A percentile compares a stretch with the other conserved stretches of the same genome.
These are phyloP conservation scores for Trichoderma aggressivum DNA, from an alignment of 2,329 filamentous ascomycete genomes.

Conservation along the genomic window DNA sequence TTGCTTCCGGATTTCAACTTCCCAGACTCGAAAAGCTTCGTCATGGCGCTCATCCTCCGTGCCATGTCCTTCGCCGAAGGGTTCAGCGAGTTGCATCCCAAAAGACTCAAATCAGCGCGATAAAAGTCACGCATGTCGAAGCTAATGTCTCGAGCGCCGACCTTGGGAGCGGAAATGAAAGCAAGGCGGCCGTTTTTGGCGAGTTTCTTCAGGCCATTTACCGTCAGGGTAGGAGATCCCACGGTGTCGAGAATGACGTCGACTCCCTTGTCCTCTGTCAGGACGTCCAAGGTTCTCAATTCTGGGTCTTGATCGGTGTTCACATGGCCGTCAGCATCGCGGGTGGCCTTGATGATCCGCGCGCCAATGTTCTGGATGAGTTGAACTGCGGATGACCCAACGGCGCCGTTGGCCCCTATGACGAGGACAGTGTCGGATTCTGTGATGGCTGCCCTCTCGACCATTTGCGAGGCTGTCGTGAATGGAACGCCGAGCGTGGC, in stretches of 20 bases:
- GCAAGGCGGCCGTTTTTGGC: slow-evolving; percentile 4
- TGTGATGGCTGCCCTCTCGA: slow-evolving; percentile 12
- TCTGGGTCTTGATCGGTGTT: slow-evolving; percentile 12
- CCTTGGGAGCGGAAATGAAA: slow-evolving; percentile 12
- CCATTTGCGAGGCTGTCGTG: slow-evolving; percentile 16
- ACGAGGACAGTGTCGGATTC: slow-evolving; percentile 11
- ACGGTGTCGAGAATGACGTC: slow-evolving; percentile 14
- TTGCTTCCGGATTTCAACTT: neutral
- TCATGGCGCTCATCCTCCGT: neutral
- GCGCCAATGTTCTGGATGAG: slow-evolving; percentile 2
- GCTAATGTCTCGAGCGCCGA: neutral
- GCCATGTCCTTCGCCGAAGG: slow-evolving; percentile 16
- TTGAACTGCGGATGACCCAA: slow-evolving; percentile 8
- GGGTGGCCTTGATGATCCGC: slow-evolving; percentile 4
- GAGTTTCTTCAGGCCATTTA: neutral
- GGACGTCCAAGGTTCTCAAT: neutral
- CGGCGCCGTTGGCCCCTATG: slow-evolving; percentile 8
- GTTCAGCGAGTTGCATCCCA: slow-evolving; percentile 18
- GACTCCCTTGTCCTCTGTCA: slow-evolving; percentile 8
- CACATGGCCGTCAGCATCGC: neutral
- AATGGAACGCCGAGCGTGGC: slow-evolving; percentile 17
- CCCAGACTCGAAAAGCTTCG: slow-evolving; percentile 8
- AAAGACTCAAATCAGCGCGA: slow-evolving; percentile 14
- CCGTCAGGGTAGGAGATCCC: neutral
- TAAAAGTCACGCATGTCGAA: slow-evolving; percentile 19